A percentile compares a stretch with the other conserved stretches of the same genome.
Evolutionary conservation across 768 basidiomycete genomes (phyloP).

Genomic region (Coprinopsis marcescibilis): DNA sequence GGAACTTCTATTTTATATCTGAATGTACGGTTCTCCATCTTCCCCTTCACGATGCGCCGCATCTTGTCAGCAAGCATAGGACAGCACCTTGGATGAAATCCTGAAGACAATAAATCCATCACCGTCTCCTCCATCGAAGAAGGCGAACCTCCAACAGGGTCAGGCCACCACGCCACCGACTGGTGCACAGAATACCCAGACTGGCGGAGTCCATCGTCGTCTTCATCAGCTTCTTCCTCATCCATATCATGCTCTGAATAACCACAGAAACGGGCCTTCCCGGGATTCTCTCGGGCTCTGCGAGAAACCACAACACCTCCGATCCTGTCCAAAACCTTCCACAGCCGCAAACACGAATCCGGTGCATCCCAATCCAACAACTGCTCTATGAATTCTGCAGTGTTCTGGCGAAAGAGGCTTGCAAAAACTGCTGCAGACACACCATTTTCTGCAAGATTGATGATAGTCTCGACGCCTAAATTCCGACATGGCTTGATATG

Average conservation of each 20-base stretch:
- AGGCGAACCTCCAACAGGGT: conserved; percentile 56
- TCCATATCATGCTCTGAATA: conserved; percentile 32
- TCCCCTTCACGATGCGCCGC: conserved; percentile 38
- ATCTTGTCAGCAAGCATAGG: conserved; percentile 51
- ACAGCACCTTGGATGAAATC: conserved; percentile 47
- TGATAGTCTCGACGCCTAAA: conserved; percentile 52
- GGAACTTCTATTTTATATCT: conserved; percentile 46
- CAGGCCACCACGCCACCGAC: conserved; percentile 69
- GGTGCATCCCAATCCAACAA: conserved; percentile 40
- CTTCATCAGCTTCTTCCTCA: conserved; percentile 29
- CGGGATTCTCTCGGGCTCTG: conserved; percentile 29
- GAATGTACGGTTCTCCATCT: conserved; percentile 35
- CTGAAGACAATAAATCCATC: conserved; percentile 51
- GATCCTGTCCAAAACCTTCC: conserved; percentile 32
- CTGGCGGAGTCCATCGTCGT: conserved; percentile 29
- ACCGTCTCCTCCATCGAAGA: conserved; percentile 60
- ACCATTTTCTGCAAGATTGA: conserved; percentile 61
- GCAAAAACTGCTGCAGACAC: conserved; percentile 40
- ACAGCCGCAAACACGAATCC: conserved; percentile 33
- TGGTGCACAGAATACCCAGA: conserved; percentile 24
- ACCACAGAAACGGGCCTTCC: conserved; percentile 40
- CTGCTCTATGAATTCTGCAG: conserved; percentile 30
- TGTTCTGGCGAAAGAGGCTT: conserved; percentile 28
- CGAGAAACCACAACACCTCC: conserved; percentile 38
- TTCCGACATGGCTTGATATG: conserved; percentile 39